phyloP scores from a whole-genome alignment of 2,329 filamentous ascomycete genomes.

The Thielaviopsis euricoi region DNA sequence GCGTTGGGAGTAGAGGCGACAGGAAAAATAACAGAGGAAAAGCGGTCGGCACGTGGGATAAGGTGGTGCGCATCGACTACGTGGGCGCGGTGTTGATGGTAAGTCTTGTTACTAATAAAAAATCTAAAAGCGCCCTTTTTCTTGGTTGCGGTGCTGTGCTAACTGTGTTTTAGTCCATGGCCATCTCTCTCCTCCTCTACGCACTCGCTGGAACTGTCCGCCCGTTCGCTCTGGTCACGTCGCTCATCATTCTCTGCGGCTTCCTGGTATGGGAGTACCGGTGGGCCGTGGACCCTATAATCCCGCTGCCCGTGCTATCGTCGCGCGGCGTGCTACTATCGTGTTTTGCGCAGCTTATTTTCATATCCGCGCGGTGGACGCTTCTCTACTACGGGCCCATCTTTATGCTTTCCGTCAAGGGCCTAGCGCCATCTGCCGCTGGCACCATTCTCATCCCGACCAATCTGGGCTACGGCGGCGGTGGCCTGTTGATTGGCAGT shows the following conservation, averaged over 20 bases:
- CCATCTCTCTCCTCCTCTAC: conserved; percentile 57
- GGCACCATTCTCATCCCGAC: conserved; percentile 68
- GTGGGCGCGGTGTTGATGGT: conserved; percentile 52
- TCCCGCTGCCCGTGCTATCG: conserved; percentile 53
- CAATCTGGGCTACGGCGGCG: conserved; percentile 61
- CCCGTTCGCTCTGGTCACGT: conserved; percentile 41
- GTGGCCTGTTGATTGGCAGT: conserved; percentile 56
- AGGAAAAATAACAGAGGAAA: background rate
- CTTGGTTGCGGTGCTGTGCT: too few relatives aligned
- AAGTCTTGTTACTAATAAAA: too few relatives aligned
- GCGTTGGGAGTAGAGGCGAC: background rate
- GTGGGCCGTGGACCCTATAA: conserved; percentile 51
- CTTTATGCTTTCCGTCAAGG: conserved; percentile 60
- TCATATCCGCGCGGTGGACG: conserved; percentile 70
- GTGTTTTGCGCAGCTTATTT: conserved; percentile 55
- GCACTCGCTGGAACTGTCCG: conserved; percentile 50
- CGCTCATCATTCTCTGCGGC: conserved; percentile 30
- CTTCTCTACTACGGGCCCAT: conserved; percentile 69
- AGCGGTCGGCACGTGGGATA: conserved; percentile 19
- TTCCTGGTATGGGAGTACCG: conserved; percentile 49
- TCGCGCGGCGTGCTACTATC: conserved; percentile 56
- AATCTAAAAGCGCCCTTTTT: too few relatives aligned
- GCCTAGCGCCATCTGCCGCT: conserved; percentile 50
- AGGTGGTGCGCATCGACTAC: conserved; percentile 56
- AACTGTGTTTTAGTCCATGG: conserved; percentile 29